phyloP scores from a whole-genome alignment of 176 grass and related monocot genomes.

The Triticum dicoccoides region DNA sequence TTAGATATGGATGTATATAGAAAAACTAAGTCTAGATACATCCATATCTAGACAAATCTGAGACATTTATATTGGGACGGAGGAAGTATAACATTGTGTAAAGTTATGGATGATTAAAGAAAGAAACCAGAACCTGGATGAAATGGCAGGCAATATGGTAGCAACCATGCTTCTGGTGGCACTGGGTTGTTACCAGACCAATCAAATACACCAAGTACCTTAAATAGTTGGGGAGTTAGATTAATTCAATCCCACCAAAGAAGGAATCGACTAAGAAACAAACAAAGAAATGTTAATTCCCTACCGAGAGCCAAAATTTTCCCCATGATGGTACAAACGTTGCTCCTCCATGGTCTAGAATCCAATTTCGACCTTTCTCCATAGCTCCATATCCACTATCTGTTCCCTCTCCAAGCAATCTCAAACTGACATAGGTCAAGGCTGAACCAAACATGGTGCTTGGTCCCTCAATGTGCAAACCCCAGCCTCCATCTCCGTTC shows the following conservation, averaged over 20 bases:
- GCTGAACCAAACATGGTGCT: slow-evolving; percentile 94
- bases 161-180: slow-evolving; percentile 93
- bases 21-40: no score
- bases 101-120: no score
- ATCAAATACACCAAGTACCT: slow-evolving; percentile 97
- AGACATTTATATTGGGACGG: no score
- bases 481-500: slow-evolving; percentile 94
- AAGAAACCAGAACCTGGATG: slow-evolving; percentile 59
- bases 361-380: slow-evolving; percentile 79
- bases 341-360: slow-evolving; percentile 79
- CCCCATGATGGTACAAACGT: slow-evolving; percentile 89
- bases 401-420: slow-evolving; percentile 77
- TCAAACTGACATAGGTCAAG: slow-evolving; percentile 70
- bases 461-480: slow-evolving; percentile 80
- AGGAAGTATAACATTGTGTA: no score
- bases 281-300: neutral
- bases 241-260: no score
- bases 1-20: no score
- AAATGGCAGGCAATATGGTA: slow-evolving; percentile 79
- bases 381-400: slow-evolving; percentile 71
- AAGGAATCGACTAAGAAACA: no score
- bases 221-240: slow-evolving; percentile 23
- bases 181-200: slow-evolving; percentile 93
- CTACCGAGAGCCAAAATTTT: slow-evolving; percentile 84
- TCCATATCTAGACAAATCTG: no score